These are phyloP conservation scores for Moniliophthora roreri DNA, from an alignment of 1,284 basidiomycete species.

Conservation along the genomic window DNA sequence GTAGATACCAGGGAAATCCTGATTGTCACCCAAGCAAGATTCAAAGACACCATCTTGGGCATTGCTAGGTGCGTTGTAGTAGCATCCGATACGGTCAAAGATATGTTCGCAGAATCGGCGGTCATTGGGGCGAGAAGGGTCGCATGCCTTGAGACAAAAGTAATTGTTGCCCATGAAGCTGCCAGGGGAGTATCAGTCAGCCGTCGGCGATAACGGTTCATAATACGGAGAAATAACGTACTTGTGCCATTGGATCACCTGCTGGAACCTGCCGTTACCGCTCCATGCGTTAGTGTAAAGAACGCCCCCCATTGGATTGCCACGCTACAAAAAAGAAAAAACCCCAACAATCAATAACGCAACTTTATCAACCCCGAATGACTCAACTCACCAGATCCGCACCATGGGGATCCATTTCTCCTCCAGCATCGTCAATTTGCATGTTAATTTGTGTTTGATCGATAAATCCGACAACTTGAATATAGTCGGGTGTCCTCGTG, in stretches of 20 bases:
- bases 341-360: background rate
- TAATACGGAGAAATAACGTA: constrained; percentile 19
- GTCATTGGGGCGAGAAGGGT: constrained; percentile 41
- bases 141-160: constrained; percentile 46
- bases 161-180: constrained; percentile 47
- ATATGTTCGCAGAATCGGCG: constrained; percentile 46
- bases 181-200: background rate
- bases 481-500: constrained; percentile 46
- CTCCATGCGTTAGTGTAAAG: constrained; percentile 51
- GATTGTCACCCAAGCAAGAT: constrained; percentile 52
- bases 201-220: background rate
- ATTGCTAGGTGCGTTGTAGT: constrained; percentile 52
- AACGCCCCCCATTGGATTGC: constrained; percentile 52
- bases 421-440: constrained; percentile 44
- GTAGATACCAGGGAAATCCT: constrained; percentile 55
- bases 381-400: constrained; percentile 35
- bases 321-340: constrained; percentile 35
- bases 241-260: constrained; percentile 52
- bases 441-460: constrained; percentile 52
- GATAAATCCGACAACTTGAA: constrained; percentile 49
- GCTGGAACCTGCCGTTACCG: constrained; percentile 34
- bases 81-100: constrained; percentile 55
- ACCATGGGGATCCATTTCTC: constrained; percentile 55
- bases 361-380: background rate
- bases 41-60: constrained; percentile 45